These are phyloP conservation scores for Candida tropicalis DNA, from an alignment of 1,139 yeast genomes.

Conservation along the genomic window DNA sequence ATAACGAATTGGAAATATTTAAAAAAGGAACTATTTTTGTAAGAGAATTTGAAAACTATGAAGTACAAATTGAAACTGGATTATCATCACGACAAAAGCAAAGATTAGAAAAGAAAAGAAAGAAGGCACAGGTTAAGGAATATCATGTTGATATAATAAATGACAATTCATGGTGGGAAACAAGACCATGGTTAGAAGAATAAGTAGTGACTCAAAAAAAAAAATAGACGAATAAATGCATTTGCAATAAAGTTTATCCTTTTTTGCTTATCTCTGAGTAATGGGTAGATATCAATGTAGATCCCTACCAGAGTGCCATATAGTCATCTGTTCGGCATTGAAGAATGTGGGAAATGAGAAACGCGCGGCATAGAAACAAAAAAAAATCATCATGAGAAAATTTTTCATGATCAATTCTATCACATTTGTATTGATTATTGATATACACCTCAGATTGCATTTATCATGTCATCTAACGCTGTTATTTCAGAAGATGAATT, in stretches of 20 bases:
- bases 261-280: too few species aligned
- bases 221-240: too few species aligned
- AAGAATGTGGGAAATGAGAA: too few species aligned
- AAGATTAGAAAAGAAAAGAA: conserved; percentile 48
- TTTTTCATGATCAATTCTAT: too few species aligned
- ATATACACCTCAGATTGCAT: too few species aligned
- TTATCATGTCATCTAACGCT: conserved; percentile 3
- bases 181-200: conserved; percentile 37
- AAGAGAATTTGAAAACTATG: conserved; percentile 45
- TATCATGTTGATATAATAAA: conserved; percentile 62
- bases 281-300: too few species aligned
- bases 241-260: too few species aligned
- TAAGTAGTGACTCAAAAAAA: too few species aligned
- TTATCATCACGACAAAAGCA: conserved; percentile 52
- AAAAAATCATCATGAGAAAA: not conserved
- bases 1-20: conserved; percentile 83
- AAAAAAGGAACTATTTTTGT: conserved; percentile 82
- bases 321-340: too few species aligned
- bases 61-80: conserved; percentile 17
- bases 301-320: too few species aligned
- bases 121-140: conserved; percentile 47
- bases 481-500: conserved; percentile 28
- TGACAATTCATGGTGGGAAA: conserved; percentile 56
- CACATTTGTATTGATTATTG: too few species aligned
- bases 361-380: too few species aligned